Base-by-base conservation (phyloP, 176 grass and related monocot species). In the Triticum aestivum region DNA sequence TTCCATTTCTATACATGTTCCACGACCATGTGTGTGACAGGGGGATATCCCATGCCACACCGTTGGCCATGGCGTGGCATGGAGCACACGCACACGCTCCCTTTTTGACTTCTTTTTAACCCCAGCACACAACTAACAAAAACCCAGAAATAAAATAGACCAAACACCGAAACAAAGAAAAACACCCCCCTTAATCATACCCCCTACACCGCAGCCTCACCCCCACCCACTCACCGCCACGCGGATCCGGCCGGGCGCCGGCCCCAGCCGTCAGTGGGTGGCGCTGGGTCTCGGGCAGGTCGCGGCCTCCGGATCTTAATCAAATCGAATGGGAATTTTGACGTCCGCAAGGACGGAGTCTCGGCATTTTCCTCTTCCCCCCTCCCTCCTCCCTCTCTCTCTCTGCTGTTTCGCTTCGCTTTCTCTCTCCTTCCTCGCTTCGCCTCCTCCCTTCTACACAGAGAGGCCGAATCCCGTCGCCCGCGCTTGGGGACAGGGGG, bases 271-370 rank as follows among this genome's bases (percentile, higher is more conserved):
- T 47, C 89, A 84, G 61, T 0, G 12, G 1, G 0, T 0, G 0
- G 0, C 0, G 0, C 0, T 0, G 2, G 3, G 1, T 2, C 0
- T 0, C 0, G 0, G 0, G 1, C 1, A 0, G n/a, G 85, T 84
- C 35, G 34, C n/a, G 8, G 11, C 11, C 9, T 5, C 15, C 77
- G 49, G 38, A 72, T 33, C 81, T 92, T 89, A 96, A 96, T 88
- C 75, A 92, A 96, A 98, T 94, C 85, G 65, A 92, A 96, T 91
- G 87, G 90, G 92, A 96, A 85, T 84, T 92, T 94, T 98, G 97
- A 98, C 94, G 97, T 96, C 97, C 97, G 97, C 93, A 94, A 78
- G 93, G 91, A 91, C 91, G 75, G 80, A 87, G 86, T 77, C 84
- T 79, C 88, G 42, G 61, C 38, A 73, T 83, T 90, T 84, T 91